phyloP scores from a whole-genome alignment of 2,329 filamentous ascomycete species.

The Polychaeton citri region DNA sequence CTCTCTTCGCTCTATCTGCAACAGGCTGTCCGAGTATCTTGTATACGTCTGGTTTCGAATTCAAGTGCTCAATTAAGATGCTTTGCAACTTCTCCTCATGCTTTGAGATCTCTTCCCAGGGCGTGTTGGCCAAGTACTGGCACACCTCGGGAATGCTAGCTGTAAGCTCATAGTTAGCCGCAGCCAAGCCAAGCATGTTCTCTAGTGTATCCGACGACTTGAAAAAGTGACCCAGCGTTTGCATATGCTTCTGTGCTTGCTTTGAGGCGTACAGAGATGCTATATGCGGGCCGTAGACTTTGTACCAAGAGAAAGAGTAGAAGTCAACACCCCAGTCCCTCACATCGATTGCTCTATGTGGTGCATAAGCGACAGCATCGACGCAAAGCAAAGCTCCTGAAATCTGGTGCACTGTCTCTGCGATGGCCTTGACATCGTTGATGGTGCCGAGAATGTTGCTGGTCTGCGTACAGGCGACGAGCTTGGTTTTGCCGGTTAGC shows the following conservation, averaged over 20 bases:
- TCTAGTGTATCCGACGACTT: constrained; percentile 45
- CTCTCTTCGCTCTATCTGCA: constrained; percentile 35
- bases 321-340: constrained; percentile 57
- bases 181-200: constrained; percentile 56
- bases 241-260: constrained; percentile 41
- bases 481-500: constrained; percentile 49
- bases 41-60: constrained; percentile 33
- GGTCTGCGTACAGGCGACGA: constrained; percentile 61
- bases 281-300: constrained; percentile 66
- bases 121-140: constrained; percentile 34
- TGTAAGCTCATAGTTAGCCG: constrained; percentile 56
- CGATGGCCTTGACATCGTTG: constrained; percentile 46
- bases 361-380: constrained; percentile 65
- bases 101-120: constrained; percentile 39
- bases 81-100: constrained; percentile 50
- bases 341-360: constrained; percentile 58
- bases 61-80: constrained; percentile 47
- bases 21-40: constrained; percentile 46
- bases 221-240: constrained; percentile 54
- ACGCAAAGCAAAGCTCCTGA: constrained; percentile 53
- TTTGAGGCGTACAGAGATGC: constrained; percentile 54
- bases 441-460: constrained; percentile 64
- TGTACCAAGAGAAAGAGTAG: constrained; percentile 73
- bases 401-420: constrained; percentile 37
- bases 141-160: constrained; percentile 48